Conservation (phyloP, 306 rosid species). For the Morella rubra region DNA sequence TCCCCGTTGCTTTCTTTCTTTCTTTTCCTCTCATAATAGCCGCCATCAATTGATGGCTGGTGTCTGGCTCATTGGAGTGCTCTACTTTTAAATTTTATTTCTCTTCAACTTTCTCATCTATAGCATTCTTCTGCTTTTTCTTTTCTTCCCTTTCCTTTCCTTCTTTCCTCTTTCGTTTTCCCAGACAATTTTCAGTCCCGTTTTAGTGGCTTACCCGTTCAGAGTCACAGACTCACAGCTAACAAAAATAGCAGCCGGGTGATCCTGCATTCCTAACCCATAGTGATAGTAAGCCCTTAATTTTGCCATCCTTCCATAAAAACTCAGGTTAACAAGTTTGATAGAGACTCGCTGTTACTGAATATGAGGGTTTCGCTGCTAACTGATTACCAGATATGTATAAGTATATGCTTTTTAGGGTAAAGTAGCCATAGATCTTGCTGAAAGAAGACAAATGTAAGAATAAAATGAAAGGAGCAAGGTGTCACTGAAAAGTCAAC, state of each 20-base stretch:
- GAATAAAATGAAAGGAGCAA: background rate
- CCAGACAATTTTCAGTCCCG: background rate
- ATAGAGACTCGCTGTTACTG: background rate
- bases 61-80: background rate
- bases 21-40: slow-evolving; percentile 10
- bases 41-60: slow-evolving; percentile 20
- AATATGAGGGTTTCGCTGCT: background rate
- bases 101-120: background rate
- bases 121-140: slow-evolving; percentile 3
- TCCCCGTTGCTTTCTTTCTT: background rate
- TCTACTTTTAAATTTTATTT: background rate
- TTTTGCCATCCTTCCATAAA: background rate
- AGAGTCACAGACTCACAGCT: background rate
- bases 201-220: background rate
- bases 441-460: background rate
- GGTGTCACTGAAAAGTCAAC: too few species aligned
- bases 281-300: background rate
- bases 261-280: background rate
- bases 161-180: background rate
- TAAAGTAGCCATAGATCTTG: background rate
- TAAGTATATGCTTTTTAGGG: background rate
- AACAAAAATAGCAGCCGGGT: background rate
- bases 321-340: background rate
- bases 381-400: background rate
- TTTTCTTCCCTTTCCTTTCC: background rate